These are phyloP conservation scores for Sanguinoderma infundibulare DNA, from an alignment of 1,284 basidiomycete genomes.

Conservation along the genomic window DNA sequence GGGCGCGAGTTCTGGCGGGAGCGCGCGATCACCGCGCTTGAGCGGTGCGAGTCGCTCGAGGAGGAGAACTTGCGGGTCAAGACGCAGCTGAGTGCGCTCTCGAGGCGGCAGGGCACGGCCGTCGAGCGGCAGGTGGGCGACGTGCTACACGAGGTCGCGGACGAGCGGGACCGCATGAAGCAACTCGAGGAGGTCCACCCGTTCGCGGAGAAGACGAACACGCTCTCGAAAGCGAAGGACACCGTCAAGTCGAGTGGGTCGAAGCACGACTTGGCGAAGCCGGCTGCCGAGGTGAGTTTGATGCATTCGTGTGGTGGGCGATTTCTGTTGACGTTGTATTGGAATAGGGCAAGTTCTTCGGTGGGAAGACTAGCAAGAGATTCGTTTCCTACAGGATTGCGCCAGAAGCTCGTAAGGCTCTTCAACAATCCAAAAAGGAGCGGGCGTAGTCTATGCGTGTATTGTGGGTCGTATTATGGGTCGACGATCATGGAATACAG, in stretches of 20 bases:
- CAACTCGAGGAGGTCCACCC: conserved; percentile 12
- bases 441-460: background rate
- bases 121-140: conserved; percentile 16
- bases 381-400: conserved; percentile 1
- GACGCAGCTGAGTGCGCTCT: conserved; percentile 12
- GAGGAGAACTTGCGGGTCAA: conserved; percentile 22
- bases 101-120: conserved; percentile 7
- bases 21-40: conserved; percentile 15
- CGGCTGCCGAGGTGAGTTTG: background rate
- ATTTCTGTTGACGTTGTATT: background rate
- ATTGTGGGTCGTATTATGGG: background rate
- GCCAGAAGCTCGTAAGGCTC: background rate
- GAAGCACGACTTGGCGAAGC: background rate
- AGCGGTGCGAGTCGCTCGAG: conserved; percentile 20
- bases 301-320: background rate
- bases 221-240: background rate
- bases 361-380: background rate
- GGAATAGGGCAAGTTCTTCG: conserved; percentile 1
- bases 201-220: background rate
- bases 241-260: background rate
- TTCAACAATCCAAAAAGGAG: background rate
- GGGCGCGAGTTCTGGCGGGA: conserved; percentile 14
- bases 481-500: background rate
- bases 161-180: conserved; percentile 19
- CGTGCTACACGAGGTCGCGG: conserved; percentile 18